phyloP scores from a whole-genome alignment of 805 yeast species.

The Maudiozyma serrabonitensis region DNA sequence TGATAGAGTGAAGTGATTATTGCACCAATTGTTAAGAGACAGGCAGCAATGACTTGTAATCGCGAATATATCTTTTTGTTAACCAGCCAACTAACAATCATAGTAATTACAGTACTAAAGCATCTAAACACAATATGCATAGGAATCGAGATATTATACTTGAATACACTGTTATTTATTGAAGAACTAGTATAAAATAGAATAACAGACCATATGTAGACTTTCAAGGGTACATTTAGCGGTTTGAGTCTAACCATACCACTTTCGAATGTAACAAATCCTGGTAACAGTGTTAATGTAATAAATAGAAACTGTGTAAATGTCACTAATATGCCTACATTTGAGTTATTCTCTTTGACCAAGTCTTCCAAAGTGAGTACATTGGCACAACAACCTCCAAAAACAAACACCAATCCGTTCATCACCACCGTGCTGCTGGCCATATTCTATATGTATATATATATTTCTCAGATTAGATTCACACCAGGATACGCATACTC shows the following conservation, averaged over 20 bases:
- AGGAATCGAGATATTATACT: conserved; percentile 51
- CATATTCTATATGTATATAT: not conserved
- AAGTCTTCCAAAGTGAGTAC: conserved; percentile 54
- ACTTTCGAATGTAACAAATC: conserved; percentile 27
- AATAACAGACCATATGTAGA: conserved; percentile 39
- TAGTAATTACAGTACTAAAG: conserved; percentile 51
- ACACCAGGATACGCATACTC: too few species aligned
- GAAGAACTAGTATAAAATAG: conserved; percentile 43
- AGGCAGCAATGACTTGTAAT: conserved; percentile 41
- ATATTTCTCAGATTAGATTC: not conserved
- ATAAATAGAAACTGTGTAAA: conserved; percentile 48
- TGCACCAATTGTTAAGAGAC: conserved; percentile 47
- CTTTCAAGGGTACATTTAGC: conserved; percentile 33
- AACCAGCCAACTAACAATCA: conserved; percentile 43
- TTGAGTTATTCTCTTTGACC: conserved; percentile 27
- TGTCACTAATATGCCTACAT: conserved; percentile 45
- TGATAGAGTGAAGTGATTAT: conserved; percentile 32
- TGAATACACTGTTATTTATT: conserved; percentile 50
- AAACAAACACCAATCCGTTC: conserved; percentile 31
- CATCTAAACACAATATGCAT: conserved; percentile 59
- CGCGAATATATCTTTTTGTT: conserved; percentile 38
- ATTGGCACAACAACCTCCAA: conserved; percentile 70
- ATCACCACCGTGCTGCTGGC: not conserved
- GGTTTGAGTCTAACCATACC: conserved; percentile 19
- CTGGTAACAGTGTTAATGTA: conserved; percentile 34